These are phyloP conservation scores for Bocquillonia castaneifolia DNA, from an alignment of 441 rosid genomes.

Conservation along the genomic window DNA sequence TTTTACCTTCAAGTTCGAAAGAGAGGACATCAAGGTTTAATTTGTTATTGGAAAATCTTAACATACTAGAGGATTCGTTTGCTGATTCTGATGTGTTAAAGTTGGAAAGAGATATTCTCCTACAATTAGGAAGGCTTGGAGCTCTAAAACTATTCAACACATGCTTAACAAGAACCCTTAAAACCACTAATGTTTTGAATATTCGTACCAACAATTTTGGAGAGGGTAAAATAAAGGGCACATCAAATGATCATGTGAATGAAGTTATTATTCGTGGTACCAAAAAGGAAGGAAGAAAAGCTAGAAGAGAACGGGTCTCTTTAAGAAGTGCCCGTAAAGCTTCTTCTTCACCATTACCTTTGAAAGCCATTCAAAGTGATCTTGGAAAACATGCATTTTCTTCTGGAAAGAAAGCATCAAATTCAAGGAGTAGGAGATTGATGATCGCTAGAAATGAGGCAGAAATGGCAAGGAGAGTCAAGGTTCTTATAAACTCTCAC, in stretches of 20 bases:
- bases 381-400: slow-evolving; percentile 22
- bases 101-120: slow-evolving; percentile 59
- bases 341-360: slow-evolving; percentile 21
- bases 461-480: slow-evolving; percentile 62
- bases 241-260: slow-evolving; percentile 20
- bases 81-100: slow-evolving; percentile 38
- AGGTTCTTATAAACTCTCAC: slow-evolving; percentile 45
- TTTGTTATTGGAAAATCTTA: slow-evolving; percentile 61
- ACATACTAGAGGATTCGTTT: slow-evolving; percentile 55
- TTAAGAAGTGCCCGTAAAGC: slow-evolving; percentile 8
- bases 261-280: slow-evolving; percentile 33
- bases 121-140: slow-evolving; percentile 61
- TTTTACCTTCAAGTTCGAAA: slow-evolving; percentile 21
- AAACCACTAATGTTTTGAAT: slow-evolving; percentile 29
- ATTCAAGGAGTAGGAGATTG: slow-evolving; percentile 45
- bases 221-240: slow-evolving; percentile 19
- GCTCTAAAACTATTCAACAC: slow-evolving; percentile 51
- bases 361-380: slow-evolving; percentile 23
- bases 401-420: slow-evolving; percentile 33
- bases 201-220: slow-evolving; percentile 20
- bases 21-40: slow-evolving; percentile 34
- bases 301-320: slow-evolving; percentile 33
- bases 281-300: slow-evolving; percentile 43
- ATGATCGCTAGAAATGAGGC: slow-evolving; percentile 61
- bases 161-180: slow-evolving; percentile 38